Evolutionary conservation across 2,329 filamentous ascomycete genomes (phyloP).

Genomic region (Lachnellula subtilissima): DNA sequence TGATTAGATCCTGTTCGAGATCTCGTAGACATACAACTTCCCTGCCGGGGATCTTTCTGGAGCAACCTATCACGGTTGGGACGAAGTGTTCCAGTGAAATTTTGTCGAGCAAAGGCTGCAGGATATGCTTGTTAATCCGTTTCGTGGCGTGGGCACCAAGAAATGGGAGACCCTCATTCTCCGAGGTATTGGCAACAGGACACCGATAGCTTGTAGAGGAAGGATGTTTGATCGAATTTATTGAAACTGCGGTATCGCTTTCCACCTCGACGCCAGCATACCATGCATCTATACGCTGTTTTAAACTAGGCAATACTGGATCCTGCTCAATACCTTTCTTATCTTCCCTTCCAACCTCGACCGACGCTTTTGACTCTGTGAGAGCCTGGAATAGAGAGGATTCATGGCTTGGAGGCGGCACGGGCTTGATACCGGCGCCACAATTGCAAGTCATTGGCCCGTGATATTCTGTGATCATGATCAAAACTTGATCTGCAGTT

Average conservation of each 20-base stretch:
- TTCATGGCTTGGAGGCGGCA: too few relatives aligned
- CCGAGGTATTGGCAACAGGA: not conserved
- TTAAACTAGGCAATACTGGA: not conserved
- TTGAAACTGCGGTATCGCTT: not conserved
- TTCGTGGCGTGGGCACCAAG: not conserved
- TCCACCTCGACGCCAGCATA: not conserved
- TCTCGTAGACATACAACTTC: not conserved
- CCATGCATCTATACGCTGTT: not conserved
- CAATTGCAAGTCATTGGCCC: not conserved
- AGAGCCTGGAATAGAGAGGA: too few relatives aligned
- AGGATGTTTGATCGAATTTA: not conserved
- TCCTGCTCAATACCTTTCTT: not conserved
- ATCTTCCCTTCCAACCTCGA: not conserved
- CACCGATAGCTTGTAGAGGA: not conserved
- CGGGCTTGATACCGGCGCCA: too few relatives aligned
- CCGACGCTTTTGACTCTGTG: too few relatives aligned
- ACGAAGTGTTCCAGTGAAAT: not conserved
- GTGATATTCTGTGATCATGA: not conserved
- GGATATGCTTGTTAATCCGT: not conserved
- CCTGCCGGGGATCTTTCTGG: not conserved
- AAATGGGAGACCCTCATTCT: not conserved
- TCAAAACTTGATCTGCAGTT: constrained; percentile 3
- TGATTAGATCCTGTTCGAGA: not conserved
- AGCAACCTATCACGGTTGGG: not conserved
- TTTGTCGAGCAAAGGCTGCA: not conserved